phyloP scores from a whole-genome alignment of 192 early-diverging fungal genomes.

The Borealophlyctis nickersoniae region DNA sequence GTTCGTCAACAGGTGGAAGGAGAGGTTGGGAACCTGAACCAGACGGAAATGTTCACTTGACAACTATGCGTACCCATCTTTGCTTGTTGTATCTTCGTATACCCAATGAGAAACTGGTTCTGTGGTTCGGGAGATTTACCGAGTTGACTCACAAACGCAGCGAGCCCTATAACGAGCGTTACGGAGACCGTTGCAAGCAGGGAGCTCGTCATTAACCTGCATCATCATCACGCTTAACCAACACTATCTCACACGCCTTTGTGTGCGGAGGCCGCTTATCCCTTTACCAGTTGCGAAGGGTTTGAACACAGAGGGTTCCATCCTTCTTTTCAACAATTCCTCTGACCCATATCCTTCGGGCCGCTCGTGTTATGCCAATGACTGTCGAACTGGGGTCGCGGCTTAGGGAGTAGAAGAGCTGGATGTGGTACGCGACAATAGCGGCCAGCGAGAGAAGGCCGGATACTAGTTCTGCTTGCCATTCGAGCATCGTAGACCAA shows the following conservation, averaged over 20 bases:
- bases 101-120: no score
- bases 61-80: background rate
- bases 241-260: no score
- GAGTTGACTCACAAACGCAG: slow-evolving; percentile 6
- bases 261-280: background rate
- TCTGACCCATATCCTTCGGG: background rate
- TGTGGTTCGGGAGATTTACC: no score
- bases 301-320: slow-evolving; percentile 10
- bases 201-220: slow-evolving; percentile 10
- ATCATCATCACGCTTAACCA: background rate
- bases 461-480: no score
- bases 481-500: no score
- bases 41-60: no score
- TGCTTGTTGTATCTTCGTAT: background rate
- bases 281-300: slow-evolving; percentile 9
- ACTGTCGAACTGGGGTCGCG: no score
- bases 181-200: slow-evolving; percentile 2
- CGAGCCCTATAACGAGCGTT: slow-evolving; percentile 1
- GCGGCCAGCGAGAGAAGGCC: no score
- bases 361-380: slow-evolving; percentile 13
- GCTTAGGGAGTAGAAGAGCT: no score
- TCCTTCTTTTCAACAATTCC: slow-evolving; percentile 5
- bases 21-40: background rate
- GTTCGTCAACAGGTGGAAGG: background rate
- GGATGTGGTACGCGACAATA: no score